A percentile compares a stretch with the other conserved stretches of the same genome.
phyloP scores from a whole-genome alignment of 169 alveolate species.

The Eimeria zaria region DNA sequence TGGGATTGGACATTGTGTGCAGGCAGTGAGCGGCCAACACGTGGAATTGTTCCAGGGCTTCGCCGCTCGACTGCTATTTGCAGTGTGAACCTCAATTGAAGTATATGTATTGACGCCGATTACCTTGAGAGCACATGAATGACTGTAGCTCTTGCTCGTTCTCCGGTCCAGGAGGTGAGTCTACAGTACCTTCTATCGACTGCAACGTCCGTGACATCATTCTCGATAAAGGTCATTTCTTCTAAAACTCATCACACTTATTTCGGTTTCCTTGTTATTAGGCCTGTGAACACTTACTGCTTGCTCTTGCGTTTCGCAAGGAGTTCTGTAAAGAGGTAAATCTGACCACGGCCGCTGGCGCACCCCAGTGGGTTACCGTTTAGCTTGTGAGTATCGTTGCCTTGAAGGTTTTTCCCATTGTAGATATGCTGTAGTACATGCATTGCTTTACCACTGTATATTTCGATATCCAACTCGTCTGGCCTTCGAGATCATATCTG shows the following conservation, averaged over 20 bases:
- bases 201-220: neutral
- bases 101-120: neutral
- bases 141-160: neutral
- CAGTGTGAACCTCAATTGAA: neutral
- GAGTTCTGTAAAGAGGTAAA: neutral
- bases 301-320: neutral
- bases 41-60: neutral
- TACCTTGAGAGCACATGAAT: neutral
- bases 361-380: neutral
- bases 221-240: neutral
- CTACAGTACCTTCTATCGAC: neutral
- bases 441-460: neutral
- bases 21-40: neutral
- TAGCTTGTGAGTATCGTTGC: neutral
- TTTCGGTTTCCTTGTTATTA: neutral
- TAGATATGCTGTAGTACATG: neutral
- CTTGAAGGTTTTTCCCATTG: neutral
- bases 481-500: neutral
- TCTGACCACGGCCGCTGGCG: neutral
- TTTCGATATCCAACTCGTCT: neutral
- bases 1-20: neutral
- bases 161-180: neutral
- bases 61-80: neutral
- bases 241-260: neutral
- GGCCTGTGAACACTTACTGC: neutral